These are phyloP conservation scores for Grigorovia humatica DNA, from an alignment of 805 yeast genomes.

Conservation along the genomic window DNA sequence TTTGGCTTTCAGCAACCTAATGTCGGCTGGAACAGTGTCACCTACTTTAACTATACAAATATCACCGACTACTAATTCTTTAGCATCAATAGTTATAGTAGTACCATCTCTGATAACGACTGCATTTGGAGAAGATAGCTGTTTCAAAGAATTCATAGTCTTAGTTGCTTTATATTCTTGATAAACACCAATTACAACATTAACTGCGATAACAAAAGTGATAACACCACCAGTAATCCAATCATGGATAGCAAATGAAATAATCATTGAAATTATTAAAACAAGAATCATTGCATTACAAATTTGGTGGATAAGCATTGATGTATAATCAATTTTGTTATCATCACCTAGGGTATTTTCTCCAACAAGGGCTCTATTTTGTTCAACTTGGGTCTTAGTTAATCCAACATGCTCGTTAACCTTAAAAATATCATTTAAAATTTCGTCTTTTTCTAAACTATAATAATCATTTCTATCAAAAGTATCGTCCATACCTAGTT, in stretches of 20 bases:
- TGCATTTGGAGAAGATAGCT: slow-evolving; percentile 89
- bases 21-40: slow-evolving; percentile 93
- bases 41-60: slow-evolving; percentile 82
- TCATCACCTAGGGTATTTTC: slow-evolving; percentile 74
- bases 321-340: slow-evolving; percentile 54
- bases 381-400: slow-evolving; percentile 51
- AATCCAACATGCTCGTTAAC: slow-evolving; percentile 47
- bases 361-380: slow-evolving; percentile 65
- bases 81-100: slow-evolving; percentile 66
- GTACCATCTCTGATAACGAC: slow-evolving; percentile 73
- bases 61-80: slow-evolving; percentile 90
- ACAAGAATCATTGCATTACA: slow-evolving; percentile 87
- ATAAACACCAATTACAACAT: slow-evolving; percentile 88
- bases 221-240: slow-evolving; percentile 90
- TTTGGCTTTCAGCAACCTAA: slow-evolving; percentile 63
- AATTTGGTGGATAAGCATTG: slow-evolving; percentile 72
- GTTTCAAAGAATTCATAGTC: slow-evolving; percentile 84
- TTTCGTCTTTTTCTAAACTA: slow-evolving; percentile 48
- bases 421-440: slow-evolving; percentile 40
- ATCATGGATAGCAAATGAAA: slow-evolving; percentile 85
- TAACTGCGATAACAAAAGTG: slow-evolving; percentile 80
- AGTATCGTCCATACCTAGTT: slow-evolving; percentile 1
- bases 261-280: slow-evolving; percentile 76
- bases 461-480: slow-evolving; percentile 35
- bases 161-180: slow-evolving; percentile 95